Evolutionary conservation across 176 grass and related monocot species (phyloP), one percentile per base, ranked within the genome.

Genomic region (Luzula sylvatica): DNA sequence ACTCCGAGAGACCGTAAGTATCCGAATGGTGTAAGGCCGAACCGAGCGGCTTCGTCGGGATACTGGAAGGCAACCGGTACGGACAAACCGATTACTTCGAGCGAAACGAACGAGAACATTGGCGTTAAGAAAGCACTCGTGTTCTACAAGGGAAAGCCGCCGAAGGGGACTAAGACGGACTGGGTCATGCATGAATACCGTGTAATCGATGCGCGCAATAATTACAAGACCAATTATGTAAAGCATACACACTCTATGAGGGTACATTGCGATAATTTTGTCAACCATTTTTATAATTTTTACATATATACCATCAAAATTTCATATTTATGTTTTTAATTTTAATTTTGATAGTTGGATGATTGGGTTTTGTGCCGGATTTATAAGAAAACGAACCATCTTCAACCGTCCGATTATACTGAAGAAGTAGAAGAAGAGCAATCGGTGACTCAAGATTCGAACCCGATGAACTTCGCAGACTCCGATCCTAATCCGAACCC

Each of bases 181-280:
- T 95, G 89, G 89, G 88, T 95, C 62, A 95, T 95, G 89, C 89
- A 95, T 27, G 89, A 95, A 69, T 95, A 82, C 56, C 76, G 83
- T 8, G 69, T 90, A 20, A 49, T 27, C 0, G 43, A 64, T 46
- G 9, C 42, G 15, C 11, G 12, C 15, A 64, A 64, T 19, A 49
- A 28, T 6, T 23, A 8, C 25, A 64, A 4, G 9, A 64, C 5
- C 15, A 64, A 16, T 20, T 47, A 38, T 29, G 27, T 27, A n/a
- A 64, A 49, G 59, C 39, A 14, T 25, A 64, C 44, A 13, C 13
- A 64, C 17, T 45, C 43, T 45, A 64, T 64, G 59, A 64, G 59
- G 26, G 59, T 64, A 8, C 29, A 62, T 42, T 15, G 22, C 15
- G n/a, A 6, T 30, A 11, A 27, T 63, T 32, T 48, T 49, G 8